Base-by-base conservation (phyloP, 139 green algal species). In the Picochlorum sp. region DNA sequence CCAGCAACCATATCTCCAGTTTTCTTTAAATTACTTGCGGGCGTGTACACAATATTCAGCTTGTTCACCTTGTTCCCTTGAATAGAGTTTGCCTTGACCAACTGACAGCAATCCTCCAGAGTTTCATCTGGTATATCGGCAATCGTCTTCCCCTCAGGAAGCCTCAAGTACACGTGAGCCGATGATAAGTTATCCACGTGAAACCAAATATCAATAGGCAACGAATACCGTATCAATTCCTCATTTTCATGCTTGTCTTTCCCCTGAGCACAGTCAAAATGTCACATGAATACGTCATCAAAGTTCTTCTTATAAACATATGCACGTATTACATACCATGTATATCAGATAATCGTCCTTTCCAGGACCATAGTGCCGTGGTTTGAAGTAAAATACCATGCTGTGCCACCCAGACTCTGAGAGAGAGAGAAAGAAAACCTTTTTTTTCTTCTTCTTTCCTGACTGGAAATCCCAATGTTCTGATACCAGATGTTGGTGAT, bases 11-110 rank as follows among this genome's bases (percentile, higher is more conserved):
- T 91, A 47, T 61, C 61, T 2, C 62, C 37, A 9, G 60, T 80
- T 68, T 98, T 98, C 57, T 87, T 86, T 50, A 98, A 74, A 67
- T 98, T 98, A 57, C 45, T 66, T 76, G 84, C 93, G 1, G 88
- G 87, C 16, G 92, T 98, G 78, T 97, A 98, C 10, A 96, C 83
- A 18, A 97, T 84, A 7, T 72, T 45, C 6, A 97, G 68, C 51
- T 92, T 87, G 68, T 88, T 88, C 16, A 49, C 14, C 62, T 86
- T 86, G 66, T 75, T 72, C 31, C 88, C 88, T 70, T 92, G 79
- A 62, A 98, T 98, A 45, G 81, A 93, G 80, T 98, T 98, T 45
- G 86, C 80, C 77, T 98, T 98, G 18, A 97, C 90, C 37, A 98
- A 79, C 79, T 96, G 89, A 24, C 68, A 74, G 34, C 84, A 92